Evolutionary conservation across 2,329 filamentous ascomycete genomes (phyloP).

Genomic region (Dothistroma septosporum): DNA sequence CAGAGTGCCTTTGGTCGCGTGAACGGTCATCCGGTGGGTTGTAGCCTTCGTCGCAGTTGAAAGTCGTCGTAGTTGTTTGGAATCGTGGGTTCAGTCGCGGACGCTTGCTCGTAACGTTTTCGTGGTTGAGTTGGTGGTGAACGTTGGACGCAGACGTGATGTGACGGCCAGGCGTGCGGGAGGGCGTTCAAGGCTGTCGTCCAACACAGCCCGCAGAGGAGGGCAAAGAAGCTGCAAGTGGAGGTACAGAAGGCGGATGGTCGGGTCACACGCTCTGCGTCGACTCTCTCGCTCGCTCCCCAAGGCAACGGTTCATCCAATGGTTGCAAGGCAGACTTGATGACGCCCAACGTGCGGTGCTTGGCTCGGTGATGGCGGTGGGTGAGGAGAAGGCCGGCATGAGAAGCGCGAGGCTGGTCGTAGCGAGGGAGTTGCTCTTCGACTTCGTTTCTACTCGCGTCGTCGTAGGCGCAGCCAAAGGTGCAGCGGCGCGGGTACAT

Average conservation of each 20-base stretch:
- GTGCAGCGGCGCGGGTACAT: not conserved
- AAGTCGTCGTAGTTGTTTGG: not conserved
- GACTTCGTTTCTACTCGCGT: not conserved
- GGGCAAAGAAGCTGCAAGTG: not conserved
- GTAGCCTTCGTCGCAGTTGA: not conserved
- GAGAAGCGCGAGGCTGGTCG: not conserved
- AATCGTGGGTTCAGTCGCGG: not conserved
- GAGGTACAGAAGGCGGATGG: not conserved
- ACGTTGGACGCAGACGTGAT: too few species aligned
- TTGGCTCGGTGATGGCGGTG: not conserved
- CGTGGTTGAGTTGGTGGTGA: too few species aligned
- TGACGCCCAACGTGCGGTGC: not conserved
- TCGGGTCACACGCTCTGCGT: not conserved
- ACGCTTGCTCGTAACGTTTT: too few species aligned
- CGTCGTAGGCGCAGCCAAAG: not conserved
- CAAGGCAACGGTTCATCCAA: not conserved
- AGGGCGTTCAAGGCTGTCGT: not conserved
- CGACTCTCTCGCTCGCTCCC: not conserved
- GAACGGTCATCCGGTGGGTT: slow-evolving; percentile 6
- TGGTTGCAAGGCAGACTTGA: not conserved
- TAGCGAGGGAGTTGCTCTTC: not conserved
- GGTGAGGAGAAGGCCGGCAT: not conserved
- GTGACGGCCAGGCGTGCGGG: too few species aligned
- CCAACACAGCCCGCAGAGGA: not conserved
- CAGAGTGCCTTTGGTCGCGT: not conserved